Base-by-base conservation (phyloP, 768 basidiomycete genomes). In the Hirschioporus abietinus region DNA sequence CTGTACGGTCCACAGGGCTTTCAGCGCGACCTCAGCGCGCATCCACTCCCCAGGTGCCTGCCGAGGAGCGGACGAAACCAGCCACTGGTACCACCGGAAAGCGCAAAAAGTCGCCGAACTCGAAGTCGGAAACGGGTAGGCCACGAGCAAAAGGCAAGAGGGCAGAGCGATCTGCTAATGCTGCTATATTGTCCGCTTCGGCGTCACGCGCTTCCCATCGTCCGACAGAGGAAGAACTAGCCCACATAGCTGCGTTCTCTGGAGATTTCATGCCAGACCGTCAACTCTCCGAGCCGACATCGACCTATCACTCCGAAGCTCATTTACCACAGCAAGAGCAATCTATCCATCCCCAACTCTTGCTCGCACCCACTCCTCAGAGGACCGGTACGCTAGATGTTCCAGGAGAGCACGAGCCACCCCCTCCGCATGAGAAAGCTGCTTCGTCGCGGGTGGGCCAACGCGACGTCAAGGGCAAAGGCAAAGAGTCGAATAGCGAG, bases 391-490 rank as follows among this genome's bases (percentile, higher is more conserved):
- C 42, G 12, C 12, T 52, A 3, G 42, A 52, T 52, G 42, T 52
- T 1, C 42, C 12, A 20, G 12, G 42, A 12, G 6, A 52, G 42
- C 42, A 20, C 42, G 42, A 52, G 4, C 42, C 42, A 10, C 42
- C 42, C 12, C 42, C 42, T 3, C 42, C 42, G 2, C 12, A 5
- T 20, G 12, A 15, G 3, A 10, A 52, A 20, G 20, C 15, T 20
- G 20, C 6, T 20, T 12, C 42, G 42, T 20, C 42, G 12, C 42
- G 15, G 42, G 12, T 20, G 15, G 12, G 42, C 42, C 42, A 10
- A 52, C 42, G 42, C 42, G 67, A 67, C 30, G 63, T 58, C 8
- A 52, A 60, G 25, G 67, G 65, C 25, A 60, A 64, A n/a, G 64
- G 60, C 64, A 59, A 61, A 25, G 64, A 34, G 64, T 58, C 23